Percentiles rank a stretch among this genome's conserved stretches.
Conservation (phyloP, 495 filamentous ascomycete species). For the Glonium stellatum region DNA sequence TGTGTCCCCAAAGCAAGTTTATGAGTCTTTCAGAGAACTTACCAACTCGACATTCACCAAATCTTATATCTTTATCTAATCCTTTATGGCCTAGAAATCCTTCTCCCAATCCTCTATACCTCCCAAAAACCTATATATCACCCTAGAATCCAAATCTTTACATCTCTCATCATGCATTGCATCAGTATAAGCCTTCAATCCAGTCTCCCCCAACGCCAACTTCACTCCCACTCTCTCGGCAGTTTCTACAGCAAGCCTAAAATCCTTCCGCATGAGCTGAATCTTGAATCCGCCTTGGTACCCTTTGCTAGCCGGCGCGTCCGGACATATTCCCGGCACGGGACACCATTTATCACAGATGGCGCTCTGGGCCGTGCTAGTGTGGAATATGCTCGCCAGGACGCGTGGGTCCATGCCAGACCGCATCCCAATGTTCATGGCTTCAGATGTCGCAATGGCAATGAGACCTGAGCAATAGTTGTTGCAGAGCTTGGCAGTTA, state of each 20-base stretch:
- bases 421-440: constrained; percentile 50
- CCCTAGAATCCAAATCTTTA: constrained; percentile 45
- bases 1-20: too few relatives aligned
- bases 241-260: constrained; percentile 44
- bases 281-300: constrained; percentile 48
- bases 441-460: constrained; percentile 47
- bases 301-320: constrained; percentile 45
- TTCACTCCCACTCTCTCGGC: constrained; percentile 41
- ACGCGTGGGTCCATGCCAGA: constrained; percentile 42
- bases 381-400: constrained; percentile 43
- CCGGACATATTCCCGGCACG: constrained; percentile 44
- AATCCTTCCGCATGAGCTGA: constrained; percentile 49
- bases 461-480: constrained; percentile 51
- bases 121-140: constrained; percentile 48
- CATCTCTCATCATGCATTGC: constrained; percentile 42
- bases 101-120: constrained; percentile 41
- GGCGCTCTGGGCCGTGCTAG: constrained; percentile 46
- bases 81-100: not conserved
- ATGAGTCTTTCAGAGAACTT: too few relatives aligned
- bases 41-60: too few relatives aligned
- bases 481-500: constrained; percentile 50
- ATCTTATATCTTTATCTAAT: too few relatives aligned
- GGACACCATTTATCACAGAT: constrained; percentile 47
- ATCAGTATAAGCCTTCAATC: constrained; percentile 43
- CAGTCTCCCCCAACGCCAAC: constrained; percentile 38